Base-by-base conservation (phyloP, 768 basidiomycete species). In the Lactarius tabidus region DNA sequence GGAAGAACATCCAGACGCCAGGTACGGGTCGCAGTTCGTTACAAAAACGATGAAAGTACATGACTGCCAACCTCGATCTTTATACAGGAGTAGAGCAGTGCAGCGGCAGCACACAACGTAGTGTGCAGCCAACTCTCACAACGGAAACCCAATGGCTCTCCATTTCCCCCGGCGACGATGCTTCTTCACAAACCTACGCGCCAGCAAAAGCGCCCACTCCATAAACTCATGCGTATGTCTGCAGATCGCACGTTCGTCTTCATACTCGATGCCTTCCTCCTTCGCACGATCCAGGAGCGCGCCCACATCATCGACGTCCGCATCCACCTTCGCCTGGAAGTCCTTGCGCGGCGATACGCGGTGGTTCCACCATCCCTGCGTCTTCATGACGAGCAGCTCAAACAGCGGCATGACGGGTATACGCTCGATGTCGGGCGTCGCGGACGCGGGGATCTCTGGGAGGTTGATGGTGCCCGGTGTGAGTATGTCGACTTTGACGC, bases 401-500 rank as follows among this genome's bases (percentile, higher is more conserved):
- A 67, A 67, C 26, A 60, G 31, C 0, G 51, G 53, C 66, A 67
- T 65, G 20, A 65, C 58, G 28, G 63, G 63, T 18, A 67, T 52
- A 1, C 18, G 28, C 2, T 6, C 7, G 28, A 64, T 26, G 2
- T 29, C 10, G 12, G 10, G 23, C 8, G 36, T 26, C 0, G 36
- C 51, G 9, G 15, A 3, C 14, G 39, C 10, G 10, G 3, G 2
- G 59, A 65, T 23, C 10, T 57, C 26, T 10, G 66, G 63, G 15
- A 67, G 31, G 2, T 15, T 3, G 43, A 67, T 58, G 1, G 28
- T 41, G 6, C 39, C 57, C 6, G 66, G 53, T 36, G 65, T 43
- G 4, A 67, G 58, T 17, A 67, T 65, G 18, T 67, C 66, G 10
- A 67, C 45, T 7, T 65, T 67, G 9, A 67, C 45, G 9, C 43